A percentile compares a stretch with the other conserved stretches of the same genome.
These are phyloP conservation scores for Didymella sp. DNA, from an alignment of 2,329 filamentous ascomycete species.

Conservation along the genomic window DNA sequence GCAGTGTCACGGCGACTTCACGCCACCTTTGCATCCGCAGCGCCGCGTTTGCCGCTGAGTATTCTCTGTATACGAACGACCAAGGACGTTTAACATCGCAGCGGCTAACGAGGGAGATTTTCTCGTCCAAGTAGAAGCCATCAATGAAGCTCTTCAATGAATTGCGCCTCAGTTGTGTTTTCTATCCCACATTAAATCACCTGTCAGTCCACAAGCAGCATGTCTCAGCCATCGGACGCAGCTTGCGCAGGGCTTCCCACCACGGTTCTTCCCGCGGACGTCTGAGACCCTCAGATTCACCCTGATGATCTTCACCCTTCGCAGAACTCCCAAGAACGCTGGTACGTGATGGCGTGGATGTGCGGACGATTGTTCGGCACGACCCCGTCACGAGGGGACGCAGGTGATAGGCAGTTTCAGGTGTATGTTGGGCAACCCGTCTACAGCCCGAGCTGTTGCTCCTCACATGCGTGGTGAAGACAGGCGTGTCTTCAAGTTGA, in stretches of 20 bases:
- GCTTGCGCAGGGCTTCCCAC: slow-evolving; percentile 3
- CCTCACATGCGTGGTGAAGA: slow-evolving; percentile 1
- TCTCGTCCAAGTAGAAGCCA: neutral
- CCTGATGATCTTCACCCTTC: slow-evolving; percentile 12
- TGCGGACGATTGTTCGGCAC: slow-evolving; percentile 4
- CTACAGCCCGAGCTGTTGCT: neutral
- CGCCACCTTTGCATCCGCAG: slow-evolving; percentile 13
- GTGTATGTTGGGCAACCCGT: slow-evolving; percentile 3
- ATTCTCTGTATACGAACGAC: neutral
- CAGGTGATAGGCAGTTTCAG: slow-evolving; percentile 18
- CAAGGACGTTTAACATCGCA: neutral
- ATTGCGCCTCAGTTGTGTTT: neutral
- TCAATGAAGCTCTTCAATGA: neutral
- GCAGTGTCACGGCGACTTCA: slow-evolving; percentile 21
- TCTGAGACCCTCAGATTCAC: neutral
- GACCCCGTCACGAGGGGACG: slow-evolving; percentile 9
- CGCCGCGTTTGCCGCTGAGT: slow-evolving; percentile 11
- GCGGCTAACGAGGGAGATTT: too few species aligned
- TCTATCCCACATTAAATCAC: neutral
- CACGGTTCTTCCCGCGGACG: slow-evolving; percentile 12
- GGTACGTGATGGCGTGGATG: neutral
- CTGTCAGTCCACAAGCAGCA: neutral
- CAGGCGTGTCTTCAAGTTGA: neutral
- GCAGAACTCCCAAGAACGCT: neutral
- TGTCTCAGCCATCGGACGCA: slow-evolving; percentile 12